phyloP scores from a whole-genome alignment of 495 filamentous ascomycete species.

The Podospora pseudocomata region DNA sequence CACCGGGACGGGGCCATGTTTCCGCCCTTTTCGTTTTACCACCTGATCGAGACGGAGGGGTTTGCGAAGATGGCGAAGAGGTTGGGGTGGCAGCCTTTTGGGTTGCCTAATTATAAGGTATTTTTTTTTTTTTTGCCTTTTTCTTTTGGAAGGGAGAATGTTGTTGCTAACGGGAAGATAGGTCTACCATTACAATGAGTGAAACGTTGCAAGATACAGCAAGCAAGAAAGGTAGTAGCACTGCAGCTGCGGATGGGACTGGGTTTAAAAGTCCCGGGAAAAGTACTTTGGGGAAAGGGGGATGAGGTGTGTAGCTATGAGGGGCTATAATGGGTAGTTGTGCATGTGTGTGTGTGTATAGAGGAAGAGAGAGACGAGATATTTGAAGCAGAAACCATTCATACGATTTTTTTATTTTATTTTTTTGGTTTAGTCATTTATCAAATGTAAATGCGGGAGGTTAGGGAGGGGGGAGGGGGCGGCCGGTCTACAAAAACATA shows the following conservation, averaged over 20 bases:
- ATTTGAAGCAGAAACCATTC: not conserved
- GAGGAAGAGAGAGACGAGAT: not conserved
- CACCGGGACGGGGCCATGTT: slow-evolving; percentile 99
- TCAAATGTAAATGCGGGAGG: not conserved
- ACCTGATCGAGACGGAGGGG: slow-evolving; percentile 95
- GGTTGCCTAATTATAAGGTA: slow-evolving; percentile 95
- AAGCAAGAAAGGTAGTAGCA: not conserved
- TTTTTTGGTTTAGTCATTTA: not conserved
- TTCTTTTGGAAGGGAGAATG: not conserved
- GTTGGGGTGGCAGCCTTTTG: slow-evolving; percentile 77
- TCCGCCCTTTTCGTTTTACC: slow-evolving; percentile 91
- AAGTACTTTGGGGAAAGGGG: not conserved
- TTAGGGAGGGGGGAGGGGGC: not conserved
- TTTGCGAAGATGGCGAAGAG: slow-evolving; percentile 96
- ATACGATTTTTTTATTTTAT: not conserved
- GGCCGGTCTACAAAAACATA: not conserved
- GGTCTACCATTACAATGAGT: slow-evolving; percentile 93
- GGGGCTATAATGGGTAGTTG: not conserved
- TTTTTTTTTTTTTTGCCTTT: slow-evolving; percentile 16
- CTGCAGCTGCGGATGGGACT: not conserved
- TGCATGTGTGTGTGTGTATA: not conserved
- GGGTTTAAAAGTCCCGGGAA: not conserved
- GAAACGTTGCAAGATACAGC: slow-evolving; percentile 29
- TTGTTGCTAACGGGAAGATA: slow-evolving; percentile 39
- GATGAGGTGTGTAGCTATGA: not conserved